phyloP scores from a whole-genome alignment of 169 alveolate genomes.

The Amoebophrya sp. region DNA sequence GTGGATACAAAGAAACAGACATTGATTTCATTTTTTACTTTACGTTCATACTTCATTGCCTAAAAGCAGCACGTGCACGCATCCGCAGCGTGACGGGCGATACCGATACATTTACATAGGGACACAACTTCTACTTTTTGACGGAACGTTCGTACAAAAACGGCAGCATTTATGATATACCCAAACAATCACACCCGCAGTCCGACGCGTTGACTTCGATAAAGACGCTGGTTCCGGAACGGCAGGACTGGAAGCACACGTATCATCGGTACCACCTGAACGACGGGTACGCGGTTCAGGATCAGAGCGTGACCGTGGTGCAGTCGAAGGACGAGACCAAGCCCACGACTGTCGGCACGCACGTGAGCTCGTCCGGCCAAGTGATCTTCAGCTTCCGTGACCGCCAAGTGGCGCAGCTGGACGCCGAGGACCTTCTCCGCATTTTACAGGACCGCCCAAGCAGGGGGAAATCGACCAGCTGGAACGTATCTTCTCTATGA shows the following conservation, averaged over 20 bases:
- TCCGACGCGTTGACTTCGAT: background rate
- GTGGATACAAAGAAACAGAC: background rate
- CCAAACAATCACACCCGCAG: too few relatives aligned
- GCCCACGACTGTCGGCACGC: background rate
- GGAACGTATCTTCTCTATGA: too few relatives aligned
- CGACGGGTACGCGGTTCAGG: background rate
- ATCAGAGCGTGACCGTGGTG: background rate
- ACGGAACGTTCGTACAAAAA: too few relatives aligned
- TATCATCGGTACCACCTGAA: background rate
- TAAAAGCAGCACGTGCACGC: too few relatives aligned
- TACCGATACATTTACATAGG: too few relatives aligned
- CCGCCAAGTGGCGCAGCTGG: background rate
- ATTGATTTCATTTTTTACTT: too few relatives aligned
- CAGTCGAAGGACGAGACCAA: background rate
- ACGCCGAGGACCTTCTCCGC: background rate
- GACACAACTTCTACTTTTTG: too few relatives aligned
- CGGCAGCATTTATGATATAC: too few relatives aligned
- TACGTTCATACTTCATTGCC: too few relatives aligned
- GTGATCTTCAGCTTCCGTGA: background rate
- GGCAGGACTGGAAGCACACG: background rate
- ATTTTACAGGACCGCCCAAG: background rate
- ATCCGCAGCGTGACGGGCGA: too few relatives aligned
- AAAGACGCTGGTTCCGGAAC: background rate
- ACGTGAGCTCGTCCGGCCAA: background rate
- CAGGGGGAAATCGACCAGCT: background rate